Evolutionary conservation across 192 early-diverging fungal species (phyloP).

Genomic region (Coemansia sp.): DNA sequence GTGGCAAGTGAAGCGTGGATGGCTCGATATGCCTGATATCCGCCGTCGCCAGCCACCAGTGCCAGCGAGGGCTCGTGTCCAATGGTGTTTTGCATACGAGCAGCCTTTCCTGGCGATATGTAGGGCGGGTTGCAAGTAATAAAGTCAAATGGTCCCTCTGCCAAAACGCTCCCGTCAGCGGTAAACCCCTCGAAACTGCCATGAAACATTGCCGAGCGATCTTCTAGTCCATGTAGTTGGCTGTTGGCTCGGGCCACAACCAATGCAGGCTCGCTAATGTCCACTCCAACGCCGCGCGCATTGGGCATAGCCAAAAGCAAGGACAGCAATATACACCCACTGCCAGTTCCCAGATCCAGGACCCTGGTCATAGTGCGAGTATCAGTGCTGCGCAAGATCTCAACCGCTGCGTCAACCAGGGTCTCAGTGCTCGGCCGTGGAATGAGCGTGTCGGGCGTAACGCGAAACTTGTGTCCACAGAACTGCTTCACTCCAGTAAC

Average conservation of each 20-base stretch:
- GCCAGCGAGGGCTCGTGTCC: slow-evolving; percentile 67
- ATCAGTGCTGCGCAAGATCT: slow-evolving; percentile 1
- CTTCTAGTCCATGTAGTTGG: slow-evolving; percentile 28
- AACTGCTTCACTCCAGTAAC: slow-evolving; percentile 58
- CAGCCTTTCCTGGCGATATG: slow-evolving; percentile 47
- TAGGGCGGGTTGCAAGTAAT: slow-evolving; percentile 79
- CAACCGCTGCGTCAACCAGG: slow-evolving; percentile 59
- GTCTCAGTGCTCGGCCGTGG: slow-evolving; percentile 70
- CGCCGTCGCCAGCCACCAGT: slow-evolving; percentile 62
- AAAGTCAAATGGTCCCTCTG: slow-evolving; percentile 55
- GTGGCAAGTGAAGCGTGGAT: slow-evolving; percentile 36
- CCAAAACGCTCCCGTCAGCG: slow-evolving; percentile 13
- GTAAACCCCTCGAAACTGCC: slow-evolving; percentile 56
- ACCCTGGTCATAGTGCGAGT: slow-evolving; percentile 21
- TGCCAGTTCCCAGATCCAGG: slow-evolving; percentile 76
- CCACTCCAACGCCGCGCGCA: slow-evolving; percentile 63
- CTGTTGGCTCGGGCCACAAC: slow-evolving; percentile 58
- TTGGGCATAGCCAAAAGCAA: slow-evolving; percentile 39
- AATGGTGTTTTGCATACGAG: slow-evolving; percentile 37
- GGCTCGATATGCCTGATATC: slow-evolving; percentile 63
- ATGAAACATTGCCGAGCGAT: slow-evolving; percentile 36
- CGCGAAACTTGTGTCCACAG: slow-evolving; percentile 58
- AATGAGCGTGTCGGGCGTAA: slow-evolving; percentile 67
- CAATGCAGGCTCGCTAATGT: slow-evolving; percentile 61
- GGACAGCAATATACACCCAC: slow-evolving; percentile 69